Evolutionary conservation across 768 basidiomycete genomes (phyloP).

Genomic region (Pisolithus marmoratus): DNA sequence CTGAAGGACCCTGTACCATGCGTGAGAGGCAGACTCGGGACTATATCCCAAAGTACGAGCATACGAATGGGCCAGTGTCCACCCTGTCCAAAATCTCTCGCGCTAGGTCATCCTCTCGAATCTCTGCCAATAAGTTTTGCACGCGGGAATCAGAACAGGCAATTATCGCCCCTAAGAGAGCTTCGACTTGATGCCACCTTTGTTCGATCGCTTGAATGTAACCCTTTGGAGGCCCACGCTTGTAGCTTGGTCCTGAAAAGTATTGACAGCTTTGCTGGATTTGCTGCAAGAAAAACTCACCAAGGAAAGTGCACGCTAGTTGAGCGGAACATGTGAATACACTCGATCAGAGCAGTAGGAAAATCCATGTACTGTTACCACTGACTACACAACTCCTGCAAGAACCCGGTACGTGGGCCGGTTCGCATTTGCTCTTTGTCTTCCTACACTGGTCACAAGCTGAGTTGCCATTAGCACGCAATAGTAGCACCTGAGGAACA

Average conservation of each 20-base stretch:
- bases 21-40: constrained; percentile 3
- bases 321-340: constrained; percentile 12
- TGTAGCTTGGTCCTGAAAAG: constrained; percentile 63
- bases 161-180: constrained; percentile 77
- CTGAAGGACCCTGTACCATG: constrained; percentile 55
- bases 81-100: constrained; percentile 72
- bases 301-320: constrained; percentile 62
- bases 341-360: not conserved
- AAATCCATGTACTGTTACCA: constrained; percentile 41
- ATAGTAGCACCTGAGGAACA: constrained; percentile 4
- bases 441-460: constrained; percentile 87
- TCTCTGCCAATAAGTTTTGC: constrained; percentile 53
- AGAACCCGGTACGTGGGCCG: constrained; percentile 38
- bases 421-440: constrained; percentile 84
- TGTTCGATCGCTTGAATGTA: constrained; percentile 93
- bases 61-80: constrained; percentile 73
- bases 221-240: constrained; percentile 82
- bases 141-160: constrained; percentile 65
- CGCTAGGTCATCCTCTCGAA: constrained; percentile 70
- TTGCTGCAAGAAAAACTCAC: constrained; percentile 23
- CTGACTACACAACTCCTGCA: constrained; percentile 62
- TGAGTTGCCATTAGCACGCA: constrained; percentile 24
- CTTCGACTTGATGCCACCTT: constrained; percentile 88
- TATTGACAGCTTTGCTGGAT: not conserved
- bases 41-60: constrained; percentile 16